Percentiles rank a stretch among this genome's conserved stretches.
phyloP scores from a whole-genome alignment of 306 rosid genomes.

The Gynostemma pentaphyllum region DNA sequence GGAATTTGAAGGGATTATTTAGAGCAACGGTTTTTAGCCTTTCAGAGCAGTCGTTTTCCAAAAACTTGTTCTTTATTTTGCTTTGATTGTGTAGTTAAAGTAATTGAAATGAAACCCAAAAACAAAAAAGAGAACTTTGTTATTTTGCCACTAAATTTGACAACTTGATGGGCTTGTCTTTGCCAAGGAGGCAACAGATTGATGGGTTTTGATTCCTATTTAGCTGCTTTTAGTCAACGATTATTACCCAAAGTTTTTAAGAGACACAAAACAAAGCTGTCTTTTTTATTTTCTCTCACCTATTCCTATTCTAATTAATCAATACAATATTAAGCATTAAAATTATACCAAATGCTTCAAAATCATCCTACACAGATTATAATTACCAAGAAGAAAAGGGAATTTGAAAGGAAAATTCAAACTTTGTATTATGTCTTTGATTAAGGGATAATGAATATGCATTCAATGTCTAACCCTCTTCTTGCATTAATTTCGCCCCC shows the following conservation, averaged over 20 bases:
- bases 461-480: background rate
- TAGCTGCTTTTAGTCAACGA: conserved; percentile 6
- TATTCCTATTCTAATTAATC: background rate
- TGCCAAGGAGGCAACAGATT: conserved; percentile 1
- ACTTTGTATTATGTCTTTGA: background rate
- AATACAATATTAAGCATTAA: background rate
- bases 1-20: background rate
- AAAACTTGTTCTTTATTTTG: conserved; percentile 9
- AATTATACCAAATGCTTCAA: background rate
- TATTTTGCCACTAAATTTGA: conserved; percentile 9
- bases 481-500: background rate
- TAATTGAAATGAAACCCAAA: background rate
- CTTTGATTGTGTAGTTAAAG: conserved; percentile 8
- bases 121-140: background rate
- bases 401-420: background rate
- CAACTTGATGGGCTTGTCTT: background rate
- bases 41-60: conserved; percentile 14
- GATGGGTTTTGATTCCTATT: conserved; percentile 1
- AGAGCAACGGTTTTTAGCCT: conserved; percentile 1
- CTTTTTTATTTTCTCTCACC: background rate
- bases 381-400: too few species aligned
- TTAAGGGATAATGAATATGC: background rate
- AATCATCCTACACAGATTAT: background rate
- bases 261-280: conserved; percentile 6
- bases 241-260: conserved; percentile 14